These are phyloP conservation scores for Echium plantagineum DNA, from an alignment of 257 asterid species.

Conservation along the genomic window DNA sequence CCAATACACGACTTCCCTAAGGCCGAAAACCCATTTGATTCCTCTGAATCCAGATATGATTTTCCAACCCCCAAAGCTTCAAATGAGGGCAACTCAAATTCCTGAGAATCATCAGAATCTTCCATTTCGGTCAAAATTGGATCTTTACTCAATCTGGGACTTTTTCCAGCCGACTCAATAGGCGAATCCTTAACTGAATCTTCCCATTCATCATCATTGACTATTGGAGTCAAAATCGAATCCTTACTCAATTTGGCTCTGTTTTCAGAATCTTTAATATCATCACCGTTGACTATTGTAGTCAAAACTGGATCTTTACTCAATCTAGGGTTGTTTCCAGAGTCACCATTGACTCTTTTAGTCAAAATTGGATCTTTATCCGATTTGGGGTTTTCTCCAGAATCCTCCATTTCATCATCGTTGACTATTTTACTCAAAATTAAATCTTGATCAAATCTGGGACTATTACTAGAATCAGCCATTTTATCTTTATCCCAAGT, in stretches of 20 bases:
- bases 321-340: neutral
- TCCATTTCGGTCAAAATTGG: slow-evolving; percentile 15
- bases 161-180: neutral
- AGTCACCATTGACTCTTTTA: slow-evolving; percentile 12
- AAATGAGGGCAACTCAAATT: slow-evolving; percentile 20
- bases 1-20: slow-evolving; percentile 19
- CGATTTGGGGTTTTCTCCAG: no score
- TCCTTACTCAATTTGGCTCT: no score
- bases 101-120: neutral
- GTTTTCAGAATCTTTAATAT: no score
- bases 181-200: slow-evolving; percentile 4
- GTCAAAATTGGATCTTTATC: slow-evolving; percentile 23
- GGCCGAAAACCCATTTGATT: slow-evolving; percentile 26
- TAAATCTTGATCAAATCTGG: no score
- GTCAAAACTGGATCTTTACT: slow-evolving; percentile 23
- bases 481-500: no score
- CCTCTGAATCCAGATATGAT: slow-evolving; percentile 14
- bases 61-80: slow-evolving; percentile 20
- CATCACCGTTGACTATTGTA: slow-evolving; percentile 32
- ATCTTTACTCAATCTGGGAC: no score
- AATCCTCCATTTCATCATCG: no score
- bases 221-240: no score
- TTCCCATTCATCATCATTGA: no score
- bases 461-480: no score
- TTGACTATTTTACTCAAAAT: no score